Evolutionary conservation across 1,284 basidiomycete species (phyloP).

Genomic region (Irpex sp.): DNA sequence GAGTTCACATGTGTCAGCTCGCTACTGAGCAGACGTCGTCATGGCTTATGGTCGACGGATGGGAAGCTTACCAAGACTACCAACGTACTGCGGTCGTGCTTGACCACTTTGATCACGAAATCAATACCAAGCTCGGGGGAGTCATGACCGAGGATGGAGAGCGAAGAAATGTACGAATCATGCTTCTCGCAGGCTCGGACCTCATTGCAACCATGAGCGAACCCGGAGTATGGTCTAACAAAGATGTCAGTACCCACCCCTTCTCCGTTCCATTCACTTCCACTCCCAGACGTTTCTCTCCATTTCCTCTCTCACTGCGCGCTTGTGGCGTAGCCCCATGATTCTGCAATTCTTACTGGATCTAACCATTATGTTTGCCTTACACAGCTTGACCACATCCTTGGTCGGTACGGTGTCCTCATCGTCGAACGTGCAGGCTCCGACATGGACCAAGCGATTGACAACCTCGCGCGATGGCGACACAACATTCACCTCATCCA

Average conservation of each 20-base stretch:
- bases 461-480: conserved; percentile 74
- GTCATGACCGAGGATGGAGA: conserved; percentile 63
- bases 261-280: conserved; percentile 14
- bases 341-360: background rate
- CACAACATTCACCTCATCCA: conserved; percentile 93
- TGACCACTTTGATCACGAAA: conserved; percentile 93
- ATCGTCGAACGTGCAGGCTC: conserved; percentile 96
- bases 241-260: conserved; percentile 62
- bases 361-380: conserved; percentile 1
- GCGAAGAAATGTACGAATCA: conserved; percentile 67
- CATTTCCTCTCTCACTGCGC: background rate
- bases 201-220: conserved; percentile 98
- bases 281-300: background rate
- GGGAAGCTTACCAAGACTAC: conserved; percentile 94
- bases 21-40: conserved; percentile 78
- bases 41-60: conserved; percentile 93
- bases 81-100: conserved; percentile 95
- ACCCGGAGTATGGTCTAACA: conserved; percentile 96
- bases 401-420: conserved; percentile 91
- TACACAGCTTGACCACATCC: conserved; percentile 86
- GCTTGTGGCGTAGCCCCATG: conserved; percentile 7
- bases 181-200: conserved; percentile 96
- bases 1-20: conserved; percentile 86
- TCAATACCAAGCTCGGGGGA: conserved; percentile 80
- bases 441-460: conserved; percentile 82